Evolutionary conservation across 352 stramenopile genomes (phyloP), one percentile per base, ranked within the genome.

Genomic region (Phytophthora brassicae): DNA sequence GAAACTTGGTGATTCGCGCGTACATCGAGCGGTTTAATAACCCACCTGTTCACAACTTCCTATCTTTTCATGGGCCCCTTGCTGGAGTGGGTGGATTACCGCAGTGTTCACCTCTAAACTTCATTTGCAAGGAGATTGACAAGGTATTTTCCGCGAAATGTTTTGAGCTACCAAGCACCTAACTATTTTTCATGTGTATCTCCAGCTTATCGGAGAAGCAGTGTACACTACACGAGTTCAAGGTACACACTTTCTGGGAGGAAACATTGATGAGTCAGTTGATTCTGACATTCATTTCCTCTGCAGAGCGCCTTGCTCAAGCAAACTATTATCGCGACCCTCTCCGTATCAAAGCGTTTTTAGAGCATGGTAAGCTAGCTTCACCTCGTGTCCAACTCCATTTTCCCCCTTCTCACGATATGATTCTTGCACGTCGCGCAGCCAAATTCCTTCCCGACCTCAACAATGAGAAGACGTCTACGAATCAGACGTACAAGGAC

Each of bases 21-120:
- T 98, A 98, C 68, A 94, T 98, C 48, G 70, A 96, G 45, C 83
- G 84, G 11, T 97, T 96, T 75, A 98, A 98, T 61, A 65, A 94
- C 58, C 95, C 95, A 26, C 85, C 91, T 8, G 91, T 98, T 12
- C 50, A 84, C 51, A 96, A 84, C 45, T 98, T 98, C 57, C 66
- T 98, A 20, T 96, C 87, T 12, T 81, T 98, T 47, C 94, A 98
- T 69, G 95, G 95, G 2, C 89, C 94, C 1, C 81, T 98, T 39
- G 90, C 88, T 45, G 95, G 95, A 12, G 86, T 97, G 19, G 92
- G 80, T 28, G 92, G 81, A 6, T 73, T 98, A 1, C 95, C 95
- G 0, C 75, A 92, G 17, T 98, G 95, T 76, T 75, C 75, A 8
- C 93, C 93, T 9, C 81, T 82, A 2, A 77, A 83, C 11, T 85